phyloP scores from a whole-genome alignment of 2,329 filamentous ascomycete genomes.

The Aaosphaeria pasadenensis region DNA sequence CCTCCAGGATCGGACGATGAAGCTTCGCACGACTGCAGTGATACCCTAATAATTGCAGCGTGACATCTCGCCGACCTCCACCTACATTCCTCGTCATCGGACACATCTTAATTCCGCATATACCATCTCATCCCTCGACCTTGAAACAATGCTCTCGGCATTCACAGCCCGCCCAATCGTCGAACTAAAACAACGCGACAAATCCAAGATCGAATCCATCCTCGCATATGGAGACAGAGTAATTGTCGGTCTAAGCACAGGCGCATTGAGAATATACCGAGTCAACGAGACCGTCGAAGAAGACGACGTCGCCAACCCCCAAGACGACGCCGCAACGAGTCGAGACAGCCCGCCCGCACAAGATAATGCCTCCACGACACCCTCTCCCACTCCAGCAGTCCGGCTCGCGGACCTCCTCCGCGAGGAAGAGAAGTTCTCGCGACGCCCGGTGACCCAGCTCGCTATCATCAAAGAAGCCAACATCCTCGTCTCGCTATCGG shows the following conservation, averaged over 20 bases:
- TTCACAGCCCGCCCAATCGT: slow-evolving; percentile 95
- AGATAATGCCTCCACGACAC: slow-evolving; percentile 25
- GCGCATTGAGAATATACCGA: slow-evolving; percentile 84
- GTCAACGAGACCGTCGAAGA: slow-evolving; percentile 66
- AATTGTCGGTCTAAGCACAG: slow-evolving; percentile 87
- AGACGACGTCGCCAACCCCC: slow-evolving; percentile 20
- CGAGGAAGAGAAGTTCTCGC: slow-evolving; percentile 92
- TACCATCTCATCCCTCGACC: slow-evolving; percentile 7
- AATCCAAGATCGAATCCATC: slow-evolving; percentile 95
- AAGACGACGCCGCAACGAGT: too few species aligned
- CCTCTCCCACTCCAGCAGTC: slow-evolving; percentile 30
- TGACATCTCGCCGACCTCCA: too few species aligned
- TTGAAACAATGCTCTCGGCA: slow-evolving; percentile 76
- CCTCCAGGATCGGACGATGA: slow-evolving; percentile 7
- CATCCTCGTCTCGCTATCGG: slow-evolving; percentile 85
- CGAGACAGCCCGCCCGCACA: slow-evolving; percentile 20
- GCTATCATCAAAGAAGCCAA: slow-evolving; percentile 95
- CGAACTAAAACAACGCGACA: slow-evolving; percentile 94
- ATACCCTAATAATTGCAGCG: slow-evolving; percentile 15
- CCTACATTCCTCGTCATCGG: too few species aligned
- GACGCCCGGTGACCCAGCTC: slow-evolving; percentile 85
- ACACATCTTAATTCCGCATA: slow-evolving; percentile 11
- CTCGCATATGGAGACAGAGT: slow-evolving; percentile 89
- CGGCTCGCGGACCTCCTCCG: slow-evolving; percentile 75
- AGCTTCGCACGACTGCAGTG: slow-evolving; percentile 14